Percentiles rank a stretch among this genome's conserved stretches.
Conservation (phyloP, 169 alveolate genomes). For the Cryptosporidium tyzzeri region DNA sequence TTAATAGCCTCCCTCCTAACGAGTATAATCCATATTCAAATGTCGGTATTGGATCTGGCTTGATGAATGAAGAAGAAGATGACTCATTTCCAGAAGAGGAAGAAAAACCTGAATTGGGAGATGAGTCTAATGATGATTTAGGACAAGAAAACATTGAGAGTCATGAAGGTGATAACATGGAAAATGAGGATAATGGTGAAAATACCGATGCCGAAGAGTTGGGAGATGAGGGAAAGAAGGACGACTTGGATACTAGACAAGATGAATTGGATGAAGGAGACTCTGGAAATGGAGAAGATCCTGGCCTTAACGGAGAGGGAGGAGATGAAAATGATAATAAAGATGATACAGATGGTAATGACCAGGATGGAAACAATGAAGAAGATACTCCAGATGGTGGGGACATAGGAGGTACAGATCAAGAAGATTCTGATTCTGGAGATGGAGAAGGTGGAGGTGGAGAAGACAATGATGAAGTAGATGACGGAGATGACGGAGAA, state of each 20-base stretch:
- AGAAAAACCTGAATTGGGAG: background rate
- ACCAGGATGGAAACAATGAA: background rate
- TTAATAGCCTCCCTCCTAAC: conserved; percentile 13
- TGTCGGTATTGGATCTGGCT: background rate
- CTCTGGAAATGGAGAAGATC: background rate
- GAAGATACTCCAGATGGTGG: background rate
- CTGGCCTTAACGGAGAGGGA: background rate
- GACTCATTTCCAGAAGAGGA: background rate
- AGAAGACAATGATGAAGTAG: background rate
- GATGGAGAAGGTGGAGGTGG: conserved; percentile 4
- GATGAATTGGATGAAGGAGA: background rate
- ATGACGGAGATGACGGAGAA: background rate
- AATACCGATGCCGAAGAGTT: background rate
- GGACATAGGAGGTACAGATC: background rate
- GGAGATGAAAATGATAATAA: background rate
- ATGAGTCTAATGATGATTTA: background rate
- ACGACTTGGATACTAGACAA: background rate
- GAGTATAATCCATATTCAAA: conserved; percentile 13
- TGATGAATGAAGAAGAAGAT: background rate
- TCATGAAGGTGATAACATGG: background rate
- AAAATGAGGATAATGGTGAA: conserved; percentile 13
- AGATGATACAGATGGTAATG: background rate
- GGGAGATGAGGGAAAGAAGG: background rate
- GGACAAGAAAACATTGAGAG: background rate
- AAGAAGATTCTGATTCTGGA: background rate